phyloP scores from a whole-genome alignment of 208 protist genomes.

The Acanthamoeba sp. region DNA sequence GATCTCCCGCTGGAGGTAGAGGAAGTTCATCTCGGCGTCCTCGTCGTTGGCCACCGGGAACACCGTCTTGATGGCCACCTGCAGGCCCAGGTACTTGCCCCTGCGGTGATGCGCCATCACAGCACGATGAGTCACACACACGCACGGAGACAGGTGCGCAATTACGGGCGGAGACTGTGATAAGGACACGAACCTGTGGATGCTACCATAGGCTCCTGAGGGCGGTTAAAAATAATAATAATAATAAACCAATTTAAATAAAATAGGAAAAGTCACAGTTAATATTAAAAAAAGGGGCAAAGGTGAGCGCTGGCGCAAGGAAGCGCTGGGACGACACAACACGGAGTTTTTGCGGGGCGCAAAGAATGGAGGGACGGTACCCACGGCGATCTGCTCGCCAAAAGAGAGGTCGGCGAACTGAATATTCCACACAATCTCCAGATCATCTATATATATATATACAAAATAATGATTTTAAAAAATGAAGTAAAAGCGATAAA shows the following conservation, averaged over 20 bases:
- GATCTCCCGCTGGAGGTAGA: slow-evolving; percentile 57
- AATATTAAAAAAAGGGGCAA: too few relatives aligned
- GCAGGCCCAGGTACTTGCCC: slow-evolving; percentile 60
- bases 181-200: neutral
- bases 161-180: too few relatives aligned
- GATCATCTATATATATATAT: neutral
- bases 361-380: neutral
- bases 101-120: neutral
- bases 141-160: too few relatives aligned
- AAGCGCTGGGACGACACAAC: too few relatives aligned
- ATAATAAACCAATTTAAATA: neutral
- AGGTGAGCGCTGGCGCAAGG: too few relatives aligned
- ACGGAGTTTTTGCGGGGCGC: too few relatives aligned
- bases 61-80: slow-evolving; percentile 67
- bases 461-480: too few relatives aligned
- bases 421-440: slow-evolving; percentile 34
- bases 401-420: slow-evolving; percentile 13
- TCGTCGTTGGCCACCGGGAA: slow-evolving; percentile 66
- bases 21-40: slow-evolving; percentile 61
- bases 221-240: neutral
- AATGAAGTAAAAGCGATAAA: too few relatives aligned
- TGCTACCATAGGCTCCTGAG: slow-evolving; percentile 52
- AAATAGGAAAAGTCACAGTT: too few relatives aligned
- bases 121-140: too few relatives aligned
- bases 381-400: slow-evolving; percentile 63